Percentiles rank a stretch among this genome's conserved stretches.
Evolutionary conservation across 2,329 filamentous ascomycete species (phyloP).

Genomic region (Colletotrichum aenigma): DNA sequence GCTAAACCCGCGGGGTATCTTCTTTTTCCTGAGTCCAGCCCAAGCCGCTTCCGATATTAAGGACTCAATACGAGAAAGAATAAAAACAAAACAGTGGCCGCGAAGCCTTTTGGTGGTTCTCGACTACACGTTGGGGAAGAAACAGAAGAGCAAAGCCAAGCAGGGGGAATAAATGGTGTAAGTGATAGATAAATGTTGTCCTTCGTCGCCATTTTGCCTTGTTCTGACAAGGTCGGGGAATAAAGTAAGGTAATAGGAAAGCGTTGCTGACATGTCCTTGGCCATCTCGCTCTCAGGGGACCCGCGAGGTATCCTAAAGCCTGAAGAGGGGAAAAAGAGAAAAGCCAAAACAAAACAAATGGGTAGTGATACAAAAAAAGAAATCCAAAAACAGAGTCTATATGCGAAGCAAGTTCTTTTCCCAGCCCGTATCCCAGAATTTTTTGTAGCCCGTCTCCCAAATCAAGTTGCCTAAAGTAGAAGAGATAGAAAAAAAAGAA

Average conservation of each 20-base stretch:
- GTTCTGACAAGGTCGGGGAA: conserved; percentile 9
- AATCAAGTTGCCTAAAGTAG: neutral
- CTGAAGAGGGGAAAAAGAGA: neutral
- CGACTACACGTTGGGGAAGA: neutral
- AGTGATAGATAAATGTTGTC: neutral
- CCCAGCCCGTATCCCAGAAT: conserved; percentile 16
- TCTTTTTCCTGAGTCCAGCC: conserved; percentile 20
- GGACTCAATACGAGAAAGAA: neutral
- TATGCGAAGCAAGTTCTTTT: conserved; percentile 24
- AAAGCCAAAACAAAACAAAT: neutral
- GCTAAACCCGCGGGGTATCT: conserved; percentile 20
- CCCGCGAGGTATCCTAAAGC: conserved; percentile 9
- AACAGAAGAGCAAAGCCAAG: neutral
- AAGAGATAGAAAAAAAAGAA: neutral
- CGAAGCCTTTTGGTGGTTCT: neutral
- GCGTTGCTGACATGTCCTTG: conserved; percentile 19
- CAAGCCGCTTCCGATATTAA: neutral
- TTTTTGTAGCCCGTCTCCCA: conserved; percentile 21
- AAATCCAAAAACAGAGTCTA: conserved; percentile 15
- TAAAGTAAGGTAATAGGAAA: conserved; percentile 7
- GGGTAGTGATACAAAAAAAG: conserved; percentile 1
- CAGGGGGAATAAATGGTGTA: neutral
- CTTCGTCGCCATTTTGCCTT: conserved; percentile 15
- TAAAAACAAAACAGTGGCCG: neutral
- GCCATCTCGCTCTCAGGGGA: neutral